Conservation (phyloP, 1,139 yeast species). For the Blastobotrys serpentis region DNA sequence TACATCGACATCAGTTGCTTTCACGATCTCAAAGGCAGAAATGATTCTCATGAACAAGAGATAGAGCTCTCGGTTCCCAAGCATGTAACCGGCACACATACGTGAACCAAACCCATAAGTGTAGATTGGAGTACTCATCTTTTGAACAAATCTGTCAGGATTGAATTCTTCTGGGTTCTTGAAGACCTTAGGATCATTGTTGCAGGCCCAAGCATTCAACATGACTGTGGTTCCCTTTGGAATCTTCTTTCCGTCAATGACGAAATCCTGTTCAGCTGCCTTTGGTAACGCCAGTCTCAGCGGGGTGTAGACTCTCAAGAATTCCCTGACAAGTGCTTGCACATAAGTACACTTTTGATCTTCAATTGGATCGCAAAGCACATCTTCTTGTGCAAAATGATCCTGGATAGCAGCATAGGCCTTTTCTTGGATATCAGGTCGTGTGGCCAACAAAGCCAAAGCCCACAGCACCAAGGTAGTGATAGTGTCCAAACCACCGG, state of each 20-base stretch:
- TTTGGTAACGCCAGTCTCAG: conserved; percentile 69
- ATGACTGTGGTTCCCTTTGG: conserved; percentile 56
- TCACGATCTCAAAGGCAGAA: conserved; percentile 40
- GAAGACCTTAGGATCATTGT: conserved; percentile 54
- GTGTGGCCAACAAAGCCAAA: conserved; percentile 53
- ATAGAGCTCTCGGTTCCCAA: conserved; percentile 63
- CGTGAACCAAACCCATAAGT: conserved; percentile 70
- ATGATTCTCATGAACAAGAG: conserved; percentile 43
- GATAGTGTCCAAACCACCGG: conserved; percentile 74
- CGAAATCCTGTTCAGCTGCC: conserved; percentile 50
- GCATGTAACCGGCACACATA: conserved; percentile 61
- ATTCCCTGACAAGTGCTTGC: conserved; percentile 59
- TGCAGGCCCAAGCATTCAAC: conserved; percentile 69
- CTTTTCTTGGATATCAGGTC: conserved; percentile 47
- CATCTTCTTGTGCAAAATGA: conserved; percentile 38
- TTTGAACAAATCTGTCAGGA: conserved; percentile 58
- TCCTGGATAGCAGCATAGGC: conserved; percentile 43
- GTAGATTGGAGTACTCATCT: conserved; percentile 45
- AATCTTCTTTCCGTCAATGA: conserved; percentile 42
- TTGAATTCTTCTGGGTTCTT: conserved; percentile 49
- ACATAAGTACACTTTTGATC: conserved; percentile 48
- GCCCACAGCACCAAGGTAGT: conserved; percentile 59
- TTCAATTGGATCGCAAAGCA: conserved; percentile 47
- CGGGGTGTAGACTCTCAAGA: conserved; percentile 56
- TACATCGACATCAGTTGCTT: conserved; percentile 22